Percentiles rank a stretch among this genome's conserved stretches.
These are phyloP conservation scores for Mortierella sp. DNA, from an alignment of 371 early-diverging fungal species.

Conservation along the genomic window DNA sequence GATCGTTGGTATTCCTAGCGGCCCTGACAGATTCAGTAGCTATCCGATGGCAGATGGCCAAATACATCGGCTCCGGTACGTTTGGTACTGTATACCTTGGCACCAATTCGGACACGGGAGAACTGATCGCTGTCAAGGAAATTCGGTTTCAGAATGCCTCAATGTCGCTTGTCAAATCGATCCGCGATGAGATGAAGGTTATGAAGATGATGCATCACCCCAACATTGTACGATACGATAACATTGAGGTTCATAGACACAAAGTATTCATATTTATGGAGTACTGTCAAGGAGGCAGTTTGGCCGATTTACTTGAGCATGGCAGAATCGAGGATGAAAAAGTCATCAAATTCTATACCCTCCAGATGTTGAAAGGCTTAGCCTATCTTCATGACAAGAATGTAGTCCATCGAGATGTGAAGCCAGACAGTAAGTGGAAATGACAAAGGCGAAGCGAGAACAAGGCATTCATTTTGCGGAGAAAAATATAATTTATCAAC, in stretches of 20 bases:
- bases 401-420: constrained; percentile 94
- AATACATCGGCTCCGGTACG: constrained; percentile 90
- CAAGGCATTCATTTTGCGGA: too few species aligned
- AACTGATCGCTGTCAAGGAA: constrained; percentile 94
- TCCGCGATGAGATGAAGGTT: constrained; percentile 92
- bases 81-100: constrained; percentile 90
- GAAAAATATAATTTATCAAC: neutral
- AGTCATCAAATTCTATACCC: constrained; percentile 80
- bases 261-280: constrained; percentile 96
- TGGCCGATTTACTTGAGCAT: constrained; percentile 83
- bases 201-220: constrained; percentile 91
- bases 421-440: constrained; percentile 83
- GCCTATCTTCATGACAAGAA: constrained; percentile 89
- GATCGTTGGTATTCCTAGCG: constrained; percentile 81
- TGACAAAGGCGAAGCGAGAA: neutral
- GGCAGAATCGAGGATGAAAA: constrained; percentile 84
- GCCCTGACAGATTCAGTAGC: constrained; percentile 81
- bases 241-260: constrained; percentile 93
- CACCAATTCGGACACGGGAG: constrained; percentile 88
- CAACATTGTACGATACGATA: constrained; percentile 92
- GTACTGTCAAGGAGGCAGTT: constrained; percentile 88
- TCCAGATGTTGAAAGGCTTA: constrained; percentile 91
- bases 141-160: constrained; percentile 89
- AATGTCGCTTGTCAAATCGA: constrained; percentile 76
- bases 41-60: constrained; percentile 90